Conservation (phyloP, 345 rosid genomes). For the Barbarea vulgaris region DNA sequence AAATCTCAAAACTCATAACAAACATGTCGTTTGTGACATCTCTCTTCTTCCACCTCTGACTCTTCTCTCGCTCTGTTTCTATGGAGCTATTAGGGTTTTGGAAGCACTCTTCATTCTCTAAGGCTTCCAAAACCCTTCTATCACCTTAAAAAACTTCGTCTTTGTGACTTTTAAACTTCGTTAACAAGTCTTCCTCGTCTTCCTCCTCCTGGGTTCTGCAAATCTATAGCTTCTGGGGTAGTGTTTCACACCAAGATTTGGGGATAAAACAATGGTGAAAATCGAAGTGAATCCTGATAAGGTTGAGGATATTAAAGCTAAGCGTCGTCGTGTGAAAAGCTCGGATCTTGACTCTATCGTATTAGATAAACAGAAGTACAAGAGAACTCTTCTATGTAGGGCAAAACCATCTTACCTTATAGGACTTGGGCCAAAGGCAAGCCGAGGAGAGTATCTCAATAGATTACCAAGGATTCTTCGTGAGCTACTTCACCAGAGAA, state of each 20-base stretch:
- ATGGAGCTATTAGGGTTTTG: background rate
- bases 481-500: slow-evolving; percentile 53
- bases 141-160: background rate
- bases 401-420: slow-evolving; percentile 61
- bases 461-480: slow-evolving; percentile 46
- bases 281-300: slow-evolving; percentile 9
- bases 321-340: slow-evolving; percentile 2
- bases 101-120: background rate
- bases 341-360: background rate
- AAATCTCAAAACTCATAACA: background rate
- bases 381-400: slow-evolving; percentile 44
- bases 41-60: background rate
- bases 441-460: slow-evolving; percentile 48
- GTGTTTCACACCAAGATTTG: background rate
- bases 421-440: slow-evolving; percentile 32
- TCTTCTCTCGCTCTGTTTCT: background rate
- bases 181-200: background rate
- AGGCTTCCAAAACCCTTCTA: background rate
- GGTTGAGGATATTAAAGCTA: background rate
- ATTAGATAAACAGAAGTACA: slow-evolving; percentile 28
- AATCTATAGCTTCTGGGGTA: background rate
- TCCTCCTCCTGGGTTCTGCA: background rate
- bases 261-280: background rate
- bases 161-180: background rate
- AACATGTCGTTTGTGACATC: background rate